A percentile compares a stretch with the other conserved stretches of the same genome.
Conservation (phyloP, 1,139 yeast genomes). For the Kodamaea ohmeri region DNA sequence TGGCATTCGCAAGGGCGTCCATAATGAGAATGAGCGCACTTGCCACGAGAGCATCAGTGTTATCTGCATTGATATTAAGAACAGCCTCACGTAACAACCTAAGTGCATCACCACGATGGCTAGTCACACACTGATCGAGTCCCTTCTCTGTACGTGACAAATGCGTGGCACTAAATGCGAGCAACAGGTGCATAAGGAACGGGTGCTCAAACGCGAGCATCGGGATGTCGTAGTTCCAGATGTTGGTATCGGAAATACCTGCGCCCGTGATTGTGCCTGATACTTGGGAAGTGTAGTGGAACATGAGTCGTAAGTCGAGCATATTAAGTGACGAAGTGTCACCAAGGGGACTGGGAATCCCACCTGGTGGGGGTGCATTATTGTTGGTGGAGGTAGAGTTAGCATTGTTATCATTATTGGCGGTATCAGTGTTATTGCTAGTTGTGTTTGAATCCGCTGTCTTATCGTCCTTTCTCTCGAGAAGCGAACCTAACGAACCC, state of each 20-base stretch:
- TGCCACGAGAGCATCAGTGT: conserved; percentile 91
- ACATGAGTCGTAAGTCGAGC: conserved; percentile 76
- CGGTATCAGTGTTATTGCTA: background rate
- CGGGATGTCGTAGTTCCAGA: conserved; percentile 88
- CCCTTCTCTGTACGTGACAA: conserved; percentile 74
- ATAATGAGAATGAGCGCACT: conserved; percentile 83
- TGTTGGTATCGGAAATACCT: conserved; percentile 80
- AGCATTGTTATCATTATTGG: too few relatives aligned
- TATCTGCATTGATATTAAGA: conserved; percentile 73
- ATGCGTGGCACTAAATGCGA: conserved; percentile 92
- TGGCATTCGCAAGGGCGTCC: conserved; percentile 93
- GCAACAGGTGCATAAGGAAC: conserved; percentile 83
- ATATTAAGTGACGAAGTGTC: conserved; percentile 49
- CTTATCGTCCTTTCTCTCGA: conserved; percentile 1
- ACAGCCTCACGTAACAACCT: conserved; percentile 81
- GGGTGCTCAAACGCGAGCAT: conserved; percentile 85
- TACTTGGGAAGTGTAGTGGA: conserved; percentile 82
- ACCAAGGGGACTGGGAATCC: too few relatives aligned
- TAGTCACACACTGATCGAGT: conserved; percentile 77
- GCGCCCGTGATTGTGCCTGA: conserved; percentile 88
- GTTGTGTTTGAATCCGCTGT: background rate
- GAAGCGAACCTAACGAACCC: conserved; percentile 12
- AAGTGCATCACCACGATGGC: conserved; percentile 85
- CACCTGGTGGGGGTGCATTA: background rate
- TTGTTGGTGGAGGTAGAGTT: conserved; percentile 1